Evolutionary conservation across 2,329 filamentous ascomycete genomes (phyloP).

Genomic region (Fusarium miscanthi): DNA sequence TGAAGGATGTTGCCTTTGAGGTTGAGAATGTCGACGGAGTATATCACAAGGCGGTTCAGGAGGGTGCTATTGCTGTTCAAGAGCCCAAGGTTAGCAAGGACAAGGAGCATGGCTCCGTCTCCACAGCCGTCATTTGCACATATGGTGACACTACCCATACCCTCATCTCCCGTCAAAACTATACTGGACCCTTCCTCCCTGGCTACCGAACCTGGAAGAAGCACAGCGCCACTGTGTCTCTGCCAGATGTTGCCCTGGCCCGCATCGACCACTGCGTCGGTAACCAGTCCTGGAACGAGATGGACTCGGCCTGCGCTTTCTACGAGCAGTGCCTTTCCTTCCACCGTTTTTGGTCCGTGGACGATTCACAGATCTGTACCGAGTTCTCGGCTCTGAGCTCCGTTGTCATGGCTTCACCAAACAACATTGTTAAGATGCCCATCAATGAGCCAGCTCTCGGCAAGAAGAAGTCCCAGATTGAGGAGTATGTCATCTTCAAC

Average conservation of each 20-base stretch:
- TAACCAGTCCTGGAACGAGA: conserved; percentile 95
- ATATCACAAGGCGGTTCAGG: conserved; percentile 76
- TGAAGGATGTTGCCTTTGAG: conserved; percentile 95
- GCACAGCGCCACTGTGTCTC: conserved; percentile 51
- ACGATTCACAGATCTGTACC: conserved; percentile 92
- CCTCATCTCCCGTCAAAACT: conserved; percentile 77
- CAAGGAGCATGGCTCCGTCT: conserved; percentile 72
- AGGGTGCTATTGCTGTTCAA: conserved; percentile 71
- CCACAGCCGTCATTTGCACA: conserved; percentile 83
- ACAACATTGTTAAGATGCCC: conserved; percentile 94
- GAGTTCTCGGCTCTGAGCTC: conserved; percentile 90
- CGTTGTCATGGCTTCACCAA: conserved; percentile 89
- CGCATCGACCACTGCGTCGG: conserved; percentile 97
- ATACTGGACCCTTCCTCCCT: conserved; percentile 83
- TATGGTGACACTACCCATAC: conserved; percentile 98
- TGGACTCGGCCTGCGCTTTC: conserved; percentile 73
- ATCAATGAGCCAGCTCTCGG: conserved; percentile 95
- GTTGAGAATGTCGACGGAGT: conserved; percentile 89
- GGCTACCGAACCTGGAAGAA: conserved; percentile 73
- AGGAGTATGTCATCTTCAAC: conserved; percentile 93
- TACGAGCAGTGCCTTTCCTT: conserved; percentile 92
- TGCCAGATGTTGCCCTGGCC: conserved; percentile 74
- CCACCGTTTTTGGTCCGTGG: conserved; percentile 97
- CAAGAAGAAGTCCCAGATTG: conserved; percentile 93
- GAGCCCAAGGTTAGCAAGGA: conserved; percentile 66